A percentile compares a stretch with the other conserved stretches of the same genome.
These are phyloP conservation scores for Pseudogymnoascus sp. DNA, from an alignment of 2,329 filamentous ascomycete species.

Conservation along the genomic window DNA sequence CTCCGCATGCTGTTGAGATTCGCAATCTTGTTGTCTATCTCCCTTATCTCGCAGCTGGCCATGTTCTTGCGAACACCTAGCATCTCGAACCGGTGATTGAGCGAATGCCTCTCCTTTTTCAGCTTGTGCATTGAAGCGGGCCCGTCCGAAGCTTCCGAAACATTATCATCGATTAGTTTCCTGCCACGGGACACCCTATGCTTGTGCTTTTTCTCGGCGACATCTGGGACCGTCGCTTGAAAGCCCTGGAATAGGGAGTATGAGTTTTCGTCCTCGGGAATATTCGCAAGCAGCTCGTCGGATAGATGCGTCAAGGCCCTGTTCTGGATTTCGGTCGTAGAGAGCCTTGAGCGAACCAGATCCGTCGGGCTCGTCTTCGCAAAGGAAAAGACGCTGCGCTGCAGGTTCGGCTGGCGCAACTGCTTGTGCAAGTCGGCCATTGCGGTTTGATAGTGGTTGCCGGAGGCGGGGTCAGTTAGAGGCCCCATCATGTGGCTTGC, in stretches of 20 bases:
- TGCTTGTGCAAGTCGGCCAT: conserved; percentile 87
- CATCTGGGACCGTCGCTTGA: conserved; percentile 74
- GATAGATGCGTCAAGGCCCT: conserved; percentile 81
- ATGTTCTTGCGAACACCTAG: conserved; percentile 92
- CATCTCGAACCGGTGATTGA: conserved; percentile 85
- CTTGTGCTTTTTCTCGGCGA: conserved; percentile 63
- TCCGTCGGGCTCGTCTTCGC: conserved; percentile 89
- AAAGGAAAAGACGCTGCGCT: conserved; percentile 86
- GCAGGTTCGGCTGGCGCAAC: conserved; percentile 72
- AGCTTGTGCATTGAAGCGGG: conserved; percentile 65
- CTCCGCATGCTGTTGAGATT: conserved; percentile 89
- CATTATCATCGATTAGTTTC: conserved; percentile 64
- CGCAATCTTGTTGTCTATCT: conserved; percentile 94
- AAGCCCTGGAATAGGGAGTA: conserved; percentile 98
- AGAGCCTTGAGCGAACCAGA: conserved; percentile 84
- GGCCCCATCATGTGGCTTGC: conserved; percentile 82
- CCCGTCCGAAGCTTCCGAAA: conserved; percentile 42
- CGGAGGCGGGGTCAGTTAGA: conserved; percentile 47
- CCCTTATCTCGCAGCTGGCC: conserved; percentile 90
- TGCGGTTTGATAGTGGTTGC: conserved; percentile 72
- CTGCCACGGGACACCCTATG: conserved; percentile 66
- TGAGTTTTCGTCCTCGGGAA: conserved; percentile 75
- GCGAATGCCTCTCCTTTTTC: conserved; percentile 69
- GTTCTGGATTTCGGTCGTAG: conserved; percentile 86
- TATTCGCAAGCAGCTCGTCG: conserved; percentile 82